phyloP scores from a whole-genome alignment of 768 basidiomycete species.

The Lactifluus echinatus region DNA sequence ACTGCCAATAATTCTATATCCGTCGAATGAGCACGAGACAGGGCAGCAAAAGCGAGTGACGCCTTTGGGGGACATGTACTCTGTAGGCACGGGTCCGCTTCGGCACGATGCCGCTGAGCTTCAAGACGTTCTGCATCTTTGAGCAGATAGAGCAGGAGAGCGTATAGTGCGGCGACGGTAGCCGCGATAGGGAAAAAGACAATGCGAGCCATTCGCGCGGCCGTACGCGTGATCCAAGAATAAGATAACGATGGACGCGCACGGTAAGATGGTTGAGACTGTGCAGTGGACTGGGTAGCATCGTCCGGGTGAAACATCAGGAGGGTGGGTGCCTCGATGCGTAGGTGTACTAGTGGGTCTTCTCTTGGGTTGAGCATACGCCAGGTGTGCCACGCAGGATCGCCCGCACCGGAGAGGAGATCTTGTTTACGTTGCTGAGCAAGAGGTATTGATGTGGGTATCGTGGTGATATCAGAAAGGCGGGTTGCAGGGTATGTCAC shows the following conservation, averaged over 20 bases:
- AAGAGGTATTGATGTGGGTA: constrained; percentile 10
- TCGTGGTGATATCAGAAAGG: constrained; percentile 16
- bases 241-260: constrained; percentile 26
- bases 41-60: constrained; percentile 50
- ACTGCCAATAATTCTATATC: constrained; percentile 77
- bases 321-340: constrained; percentile 72
- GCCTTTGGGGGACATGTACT: constrained; percentile 31
- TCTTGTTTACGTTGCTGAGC: constrained; percentile 16
- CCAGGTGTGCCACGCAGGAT: constrained; percentile 68
- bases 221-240: constrained; percentile 41
- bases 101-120: constrained; percentile 61
- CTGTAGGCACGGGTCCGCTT: constrained; percentile 31
- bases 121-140: constrained; percentile 89
- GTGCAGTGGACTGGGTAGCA: constrained; percentile 18
- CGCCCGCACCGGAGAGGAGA: constrained; percentile 13
- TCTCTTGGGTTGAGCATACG: constrained; percentile 63
- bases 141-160: constrained; percentile 73
- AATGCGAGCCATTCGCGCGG: constrained; percentile 74
- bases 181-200: constrained; percentile 76
- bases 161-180: constrained; percentile 68
- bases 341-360: constrained; percentile 60
- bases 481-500: constrained; percentile 46
- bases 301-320: constrained; percentile 50
- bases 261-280: not conserved
- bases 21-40: constrained; percentile 73